Conservation (phyloP, 2,329 filamentous ascomycete species). For the Orbilia javanica region DNA sequence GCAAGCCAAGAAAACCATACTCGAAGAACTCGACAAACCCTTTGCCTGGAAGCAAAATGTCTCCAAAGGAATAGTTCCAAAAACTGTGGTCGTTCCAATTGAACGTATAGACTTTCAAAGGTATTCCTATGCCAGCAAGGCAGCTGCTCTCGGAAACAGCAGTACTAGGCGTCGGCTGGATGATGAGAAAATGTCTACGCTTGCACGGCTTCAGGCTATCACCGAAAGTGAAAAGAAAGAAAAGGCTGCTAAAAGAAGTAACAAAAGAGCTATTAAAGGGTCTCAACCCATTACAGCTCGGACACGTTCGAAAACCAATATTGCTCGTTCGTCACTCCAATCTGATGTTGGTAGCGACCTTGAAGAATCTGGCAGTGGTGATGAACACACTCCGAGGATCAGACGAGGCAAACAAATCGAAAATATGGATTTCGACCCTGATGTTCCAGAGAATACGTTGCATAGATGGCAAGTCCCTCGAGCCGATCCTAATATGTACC, state of each 20-base stretch:
- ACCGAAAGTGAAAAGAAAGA: slow-evolving; percentile 54
- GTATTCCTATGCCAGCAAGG: slow-evolving; percentile 40
- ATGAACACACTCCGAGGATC: background rate
- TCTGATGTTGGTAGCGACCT: slow-evolving; percentile 31
- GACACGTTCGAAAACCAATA: slow-evolving; percentile 32
- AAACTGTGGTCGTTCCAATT: slow-evolving; percentile 31
- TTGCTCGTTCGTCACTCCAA: background rate
- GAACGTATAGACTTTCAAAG: slow-evolving; percentile 55
- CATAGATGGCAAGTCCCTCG: slow-evolving; percentile 35
- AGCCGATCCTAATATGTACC: slow-evolving; percentile 23
- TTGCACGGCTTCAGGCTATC: slow-evolving; percentile 55
- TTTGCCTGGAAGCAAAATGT: slow-evolving; percentile 54
- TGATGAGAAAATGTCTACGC: slow-evolving; percentile 57
- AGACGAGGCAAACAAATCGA: background rate
- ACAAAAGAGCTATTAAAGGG: background rate
- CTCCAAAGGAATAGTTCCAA: slow-evolving; percentile 27
- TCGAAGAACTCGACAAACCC: slow-evolving; percentile 52
- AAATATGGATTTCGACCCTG: background rate
- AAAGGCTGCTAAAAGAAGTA: slow-evolving; percentile 23
- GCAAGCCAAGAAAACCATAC: slow-evolving; percentile 35
- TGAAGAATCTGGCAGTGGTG: background rate
- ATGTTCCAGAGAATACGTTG: slow-evolving; percentile 9
- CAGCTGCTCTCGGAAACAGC: slow-evolving; percentile 30
- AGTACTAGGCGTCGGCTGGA: slow-evolving; percentile 48
- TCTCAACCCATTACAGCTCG: slow-evolving; percentile 17